These are phyloP conservation scores for Narthecium ossifragum DNA, from an alignment of 106 monocot genomes.

Conservation along the genomic window DNA sequence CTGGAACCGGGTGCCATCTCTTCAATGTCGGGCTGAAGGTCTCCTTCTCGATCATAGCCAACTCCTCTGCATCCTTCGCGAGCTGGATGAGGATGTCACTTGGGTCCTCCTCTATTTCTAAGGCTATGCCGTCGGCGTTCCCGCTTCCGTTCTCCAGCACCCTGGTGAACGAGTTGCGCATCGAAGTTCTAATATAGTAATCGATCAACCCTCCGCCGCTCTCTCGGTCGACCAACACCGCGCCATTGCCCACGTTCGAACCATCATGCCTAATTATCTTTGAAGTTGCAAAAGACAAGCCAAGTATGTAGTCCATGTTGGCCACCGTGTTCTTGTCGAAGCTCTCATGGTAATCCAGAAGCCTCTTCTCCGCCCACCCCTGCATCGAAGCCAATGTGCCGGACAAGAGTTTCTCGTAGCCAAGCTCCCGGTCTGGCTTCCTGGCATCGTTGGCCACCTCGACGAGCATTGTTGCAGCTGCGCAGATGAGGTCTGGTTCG, in stretches of 20 bases:
- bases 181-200: slow-evolving; percentile 29
- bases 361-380: slow-evolving; percentile 33
- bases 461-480: slow-evolving; percentile 21
- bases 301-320: slow-evolving; percentile 29
- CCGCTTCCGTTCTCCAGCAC: slow-evolving; percentile 48
- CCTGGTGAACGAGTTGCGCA: slow-evolving; percentile 37
- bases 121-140: slow-evolving; percentile 37
- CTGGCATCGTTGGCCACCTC: slow-evolving; percentile 29
- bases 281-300: slow-evolving; percentile 18
- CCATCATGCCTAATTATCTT: slow-evolving; percentile 24
- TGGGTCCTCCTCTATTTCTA: slow-evolving; percentile 54
- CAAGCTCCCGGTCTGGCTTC: slow-evolving; percentile 14
- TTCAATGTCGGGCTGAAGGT: slow-evolving; percentile 61
- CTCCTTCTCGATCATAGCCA: slow-evolving; percentile 60
- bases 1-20: slow-evolving; percentile 54
- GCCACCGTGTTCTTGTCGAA: slow-evolving; percentile 13
- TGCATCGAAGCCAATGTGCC: slow-evolving; percentile 24
- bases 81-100: slow-evolving; percentile 38
- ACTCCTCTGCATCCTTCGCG: slow-evolving; percentile 57
- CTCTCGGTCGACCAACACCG: background rate
- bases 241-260: background rate
- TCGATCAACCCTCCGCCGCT: slow-evolving; percentile 27
- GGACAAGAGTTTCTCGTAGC: slow-evolving; percentile 18
- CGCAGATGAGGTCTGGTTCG: slow-evolving; percentile 29
- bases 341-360: slow-evolving; percentile 30